Evolutionary conservation across 331 rosid species (phyloP).

Genomic region (Ulmus americana): DNA sequence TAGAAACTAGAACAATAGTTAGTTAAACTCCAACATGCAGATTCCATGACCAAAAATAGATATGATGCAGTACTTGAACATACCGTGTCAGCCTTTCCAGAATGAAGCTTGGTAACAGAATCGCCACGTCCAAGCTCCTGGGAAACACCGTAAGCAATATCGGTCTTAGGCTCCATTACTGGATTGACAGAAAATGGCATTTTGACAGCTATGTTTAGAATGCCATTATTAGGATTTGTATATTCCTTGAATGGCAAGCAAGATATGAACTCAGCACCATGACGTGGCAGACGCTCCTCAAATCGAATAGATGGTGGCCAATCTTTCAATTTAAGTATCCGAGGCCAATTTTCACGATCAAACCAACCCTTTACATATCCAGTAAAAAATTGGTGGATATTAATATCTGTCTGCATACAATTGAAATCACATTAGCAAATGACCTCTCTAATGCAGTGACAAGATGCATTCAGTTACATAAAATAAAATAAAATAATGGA

Average conservation of each 20-base stretch:
- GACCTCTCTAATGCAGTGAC: not conserved
- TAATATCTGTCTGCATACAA: constrained; percentile 32
- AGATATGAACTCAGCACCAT: constrained; percentile 34
- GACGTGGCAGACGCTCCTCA: constrained; percentile 46
- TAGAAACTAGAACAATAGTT: not conserved
- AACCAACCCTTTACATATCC: constrained; percentile 50
- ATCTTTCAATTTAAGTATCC: constrained; percentile 45
- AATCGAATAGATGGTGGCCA: constrained; percentile 48
- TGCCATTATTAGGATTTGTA: constrained; percentile 35
- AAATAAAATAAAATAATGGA: not conserved
- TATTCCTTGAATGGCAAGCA: constrained; percentile 46
- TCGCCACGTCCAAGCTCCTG: constrained; percentile 53
- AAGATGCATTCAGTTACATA: not conserved
- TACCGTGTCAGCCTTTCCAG: constrained; percentile 52
- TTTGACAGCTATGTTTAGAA: constrained; percentile 32
- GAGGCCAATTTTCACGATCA: constrained; percentile 32
- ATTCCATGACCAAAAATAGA: constrained; percentile 1
- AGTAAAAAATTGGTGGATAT: constrained; percentile 55
- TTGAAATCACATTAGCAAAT: constrained; percentile 2
- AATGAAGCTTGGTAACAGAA: constrained; percentile 52
- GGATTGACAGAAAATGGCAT: constrained; percentile 49
- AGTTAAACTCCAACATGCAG: not conserved
- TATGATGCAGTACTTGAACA: not conserved
- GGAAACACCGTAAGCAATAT: constrained; percentile 74
- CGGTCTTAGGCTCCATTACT: constrained; percentile 85